Conservation (phyloP, 2,329 filamentous ascomycete species). For the Cytospora chrysosperma region DNA sequence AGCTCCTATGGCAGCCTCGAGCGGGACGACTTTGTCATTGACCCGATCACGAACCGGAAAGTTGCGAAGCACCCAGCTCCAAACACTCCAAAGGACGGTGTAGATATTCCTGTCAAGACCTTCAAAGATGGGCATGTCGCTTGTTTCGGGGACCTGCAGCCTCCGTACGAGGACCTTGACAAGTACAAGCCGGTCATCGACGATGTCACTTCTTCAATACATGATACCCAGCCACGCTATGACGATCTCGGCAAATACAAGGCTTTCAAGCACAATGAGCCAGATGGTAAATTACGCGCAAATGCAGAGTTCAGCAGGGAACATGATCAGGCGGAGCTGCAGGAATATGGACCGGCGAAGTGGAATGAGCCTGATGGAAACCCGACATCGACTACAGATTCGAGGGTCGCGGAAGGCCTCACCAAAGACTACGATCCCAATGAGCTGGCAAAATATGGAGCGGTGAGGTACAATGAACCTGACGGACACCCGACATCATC, state of each 20-base stretch:
- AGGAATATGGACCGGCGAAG: constrained; percentile 27
- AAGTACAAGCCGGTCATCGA: constrained; percentile 37
- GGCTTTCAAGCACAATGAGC: neutral
- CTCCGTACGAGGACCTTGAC: constrained; percentile 38
- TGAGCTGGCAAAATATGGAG: constrained; percentile 27
- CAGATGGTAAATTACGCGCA: constrained; percentile 29
- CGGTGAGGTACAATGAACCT: constrained; percentile 29
- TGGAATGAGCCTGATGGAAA: constrained; percentile 30
- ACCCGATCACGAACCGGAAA: constrained; percentile 60
- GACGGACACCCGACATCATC: constrained; percentile 24
- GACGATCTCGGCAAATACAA: constrained; percentile 43
- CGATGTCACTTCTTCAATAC: constrained; percentile 30
- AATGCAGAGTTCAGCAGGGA: constrained; percentile 17
- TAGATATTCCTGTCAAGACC: constrained; percentile 32
- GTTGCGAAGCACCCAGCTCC: constrained; percentile 34
- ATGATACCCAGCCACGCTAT: constrained; percentile 36
- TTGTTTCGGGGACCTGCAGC: constrained; percentile 32
- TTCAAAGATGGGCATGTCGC: constrained; percentile 32
- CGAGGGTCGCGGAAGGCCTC: neutral
- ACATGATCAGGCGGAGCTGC: constrained; percentile 23
- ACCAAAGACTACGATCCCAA: constrained; percentile 9
- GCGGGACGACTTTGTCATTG: constrained; percentile 45
- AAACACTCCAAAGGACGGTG: constrained; percentile 24
- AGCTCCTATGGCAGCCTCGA: constrained; percentile 14
- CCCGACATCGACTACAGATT: neutral